Evolutionary conservation across 306 rosid species (phyloP), one percentile per base, ranked within the genome.

Genomic region (Glycine tomentella): DNA sequence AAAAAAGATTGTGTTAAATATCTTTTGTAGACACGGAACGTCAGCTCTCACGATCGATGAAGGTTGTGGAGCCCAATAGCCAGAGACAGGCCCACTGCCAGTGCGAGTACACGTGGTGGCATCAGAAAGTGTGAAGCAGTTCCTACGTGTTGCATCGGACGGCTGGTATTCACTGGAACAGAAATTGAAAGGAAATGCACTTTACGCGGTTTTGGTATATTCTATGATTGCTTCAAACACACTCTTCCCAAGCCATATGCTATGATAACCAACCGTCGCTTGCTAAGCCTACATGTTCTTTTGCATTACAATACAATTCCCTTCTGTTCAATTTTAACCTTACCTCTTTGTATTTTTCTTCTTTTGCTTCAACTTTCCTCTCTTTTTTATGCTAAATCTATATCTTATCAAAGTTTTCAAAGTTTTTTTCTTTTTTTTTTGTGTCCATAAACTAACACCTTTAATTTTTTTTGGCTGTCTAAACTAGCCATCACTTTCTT

Each of bases 181-280:
- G 53, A 36, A 38, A 52, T 67, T 59, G 84, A 81, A 86, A 81
- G 91, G 85, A 86, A 83, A 86, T 87, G 90, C 85, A 76, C 87
- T 92, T 88, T 70, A 92, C 94, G 94, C 92, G 94, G 92, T 90
- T 90, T 92, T 67, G 69, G 89, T 77, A 87, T 88, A 91, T 91
- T 88, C 87, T 48, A 78, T 57, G 65, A 13, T 86, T 70, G 86
- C 93, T 91, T 88, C 57, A 53, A 7, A 44, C 68, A 74, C 88
- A 89, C 90, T 79, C 77, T 80, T 79, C 16, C 63, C 40, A 15
- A 46, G 9, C 59, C 48, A 55, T 20, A 44, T 52, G 7, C 15
- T 42, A 42, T 42, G 46, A 42, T 42, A 42, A 42, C 46, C 46
- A 42, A 7, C 46, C 46, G 46, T 42, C 7, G 46, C 46, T 42